Percentiles rank a stretch among this genome's conserved stretches.
Conservation (phyloP, 1,284 basidiomycete genomes). For the Earliella scabrosa region DNA sequence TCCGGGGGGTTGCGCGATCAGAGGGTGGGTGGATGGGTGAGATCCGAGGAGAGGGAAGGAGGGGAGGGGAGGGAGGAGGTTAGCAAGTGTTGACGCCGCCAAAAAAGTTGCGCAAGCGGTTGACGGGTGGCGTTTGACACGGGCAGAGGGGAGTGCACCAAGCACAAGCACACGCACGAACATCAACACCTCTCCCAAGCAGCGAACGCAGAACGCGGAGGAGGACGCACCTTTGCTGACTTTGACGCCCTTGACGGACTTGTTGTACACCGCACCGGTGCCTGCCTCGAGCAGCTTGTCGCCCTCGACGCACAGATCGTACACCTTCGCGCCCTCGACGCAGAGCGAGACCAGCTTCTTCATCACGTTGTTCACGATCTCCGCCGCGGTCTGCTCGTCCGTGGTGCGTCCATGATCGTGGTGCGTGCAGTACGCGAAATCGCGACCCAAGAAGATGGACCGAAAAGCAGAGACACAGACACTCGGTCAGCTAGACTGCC, state of each 20-base stretch:
- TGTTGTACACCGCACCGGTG: constrained; percentile 89
- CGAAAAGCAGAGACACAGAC: too few relatives aligned
- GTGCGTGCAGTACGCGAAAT: too few relatives aligned
- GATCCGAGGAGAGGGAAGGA: too few relatives aligned
- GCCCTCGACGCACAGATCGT: constrained; percentile 92
- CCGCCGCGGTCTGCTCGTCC: constrained; percentile 76
- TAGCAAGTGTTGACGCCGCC: too few relatives aligned
- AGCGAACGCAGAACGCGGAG: not conserved
- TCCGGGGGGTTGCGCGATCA: not conserved
- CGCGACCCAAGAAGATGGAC: too few relatives aligned
- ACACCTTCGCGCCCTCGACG: constrained; percentile 84
- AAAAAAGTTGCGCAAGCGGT: too few relatives aligned
- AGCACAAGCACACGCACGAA: too few relatives aligned
- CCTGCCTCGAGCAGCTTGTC: constrained; percentile 92
- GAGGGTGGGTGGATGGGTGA: not conserved
- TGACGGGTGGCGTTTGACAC: too few relatives aligned
- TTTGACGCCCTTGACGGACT: constrained; percentile 85
- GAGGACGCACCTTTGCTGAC: constrained; percentile 76
- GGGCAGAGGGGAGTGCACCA: too few relatives aligned
- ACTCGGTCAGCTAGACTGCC: too few relatives aligned
- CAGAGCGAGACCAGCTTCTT: constrained; percentile 82
- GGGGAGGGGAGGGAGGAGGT: too few relatives aligned
- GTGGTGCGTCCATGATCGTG: not conserved
- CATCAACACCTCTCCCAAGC: not conserved
- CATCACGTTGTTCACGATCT: constrained; percentile 86